Evolutionary conservation across 2,329 filamentous ascomycete genomes (phyloP).

Genomic region (Alternaria atra): DNA sequence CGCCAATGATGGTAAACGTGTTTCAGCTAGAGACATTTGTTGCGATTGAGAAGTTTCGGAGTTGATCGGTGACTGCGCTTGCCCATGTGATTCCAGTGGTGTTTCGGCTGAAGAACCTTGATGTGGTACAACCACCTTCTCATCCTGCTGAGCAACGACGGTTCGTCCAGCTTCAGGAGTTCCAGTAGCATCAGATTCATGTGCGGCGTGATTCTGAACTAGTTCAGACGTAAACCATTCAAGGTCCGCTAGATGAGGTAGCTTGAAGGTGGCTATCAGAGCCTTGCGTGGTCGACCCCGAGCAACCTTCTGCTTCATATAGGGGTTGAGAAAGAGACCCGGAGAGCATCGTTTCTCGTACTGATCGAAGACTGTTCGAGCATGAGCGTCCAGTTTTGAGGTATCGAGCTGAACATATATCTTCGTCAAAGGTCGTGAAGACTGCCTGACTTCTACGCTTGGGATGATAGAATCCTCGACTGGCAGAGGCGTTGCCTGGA

Average conservation of each 20-base stretch:
- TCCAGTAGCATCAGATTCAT: background rate
- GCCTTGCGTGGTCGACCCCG: conserved; percentile 55
- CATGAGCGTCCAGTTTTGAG: conserved; percentile 6
- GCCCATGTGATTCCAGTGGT: background rate
- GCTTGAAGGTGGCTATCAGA: conserved; percentile 55
- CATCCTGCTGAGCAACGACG: background rate
- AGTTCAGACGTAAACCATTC: conserved; percentile 44
- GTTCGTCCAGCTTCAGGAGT: background rate
- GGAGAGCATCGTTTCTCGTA: conserved; percentile 44
- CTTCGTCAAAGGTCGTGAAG: background rate
- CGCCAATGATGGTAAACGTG: background rate
- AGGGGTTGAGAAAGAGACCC: conserved; percentile 58
- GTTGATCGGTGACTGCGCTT: background rate
- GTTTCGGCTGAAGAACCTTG: background rate
- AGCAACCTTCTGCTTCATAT: conserved; percentile 48
- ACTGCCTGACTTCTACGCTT: conserved; percentile 1
- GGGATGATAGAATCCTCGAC: background rate
- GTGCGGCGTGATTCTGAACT: background rate
- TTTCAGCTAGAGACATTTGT: background rate
- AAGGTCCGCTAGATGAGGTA: conserved; percentile 42
- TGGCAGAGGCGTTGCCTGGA: background rate
- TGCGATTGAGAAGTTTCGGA: background rate
- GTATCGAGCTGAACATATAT: conserved; percentile 5
- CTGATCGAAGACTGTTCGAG: conserved; percentile 36
- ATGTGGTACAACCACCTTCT: background rate